Evolutionary conservation across 768 basidiomycete species (phyloP), one percentile per base, ranked within the genome.

Genomic region (Hypholoma fasciculare): DNA sequence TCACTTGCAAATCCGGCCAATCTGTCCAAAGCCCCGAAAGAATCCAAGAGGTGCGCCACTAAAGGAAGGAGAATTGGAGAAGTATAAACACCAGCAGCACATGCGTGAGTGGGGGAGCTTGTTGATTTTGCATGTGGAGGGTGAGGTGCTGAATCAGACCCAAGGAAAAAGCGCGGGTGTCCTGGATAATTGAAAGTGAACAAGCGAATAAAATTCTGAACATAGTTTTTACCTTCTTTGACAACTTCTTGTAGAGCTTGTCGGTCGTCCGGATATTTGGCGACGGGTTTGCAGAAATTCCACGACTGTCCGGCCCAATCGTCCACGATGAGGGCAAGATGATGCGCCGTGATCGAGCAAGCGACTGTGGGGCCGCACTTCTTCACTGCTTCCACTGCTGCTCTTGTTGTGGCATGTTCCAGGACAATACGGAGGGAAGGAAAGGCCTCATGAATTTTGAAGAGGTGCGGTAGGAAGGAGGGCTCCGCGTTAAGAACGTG

Each of bases 281-380:
- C 95, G 19, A 99, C 90, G 0, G 97, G 97, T 72, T 98, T 99
- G 80, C 97, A 98, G 74, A 90, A 99, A 67, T 96, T 85, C 83
- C 91, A 94, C 2, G 92, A 85, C 71, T 98, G 94, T 1, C 95
- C 93, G 1, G 95, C 95, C 87, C 96, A 98, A 65, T 95, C 92
- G 72, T 99, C 96, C 3, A 98, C 93, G 6, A 92, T 97, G 49
- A 99, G 81, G 27, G 84, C 87, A 46, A 99, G 85, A 71, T 99
- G 97, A 73, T 99, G 97, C 1, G 96, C 91, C 1, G 97, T 99
- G 73, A 99, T 98, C 7, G 94, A 92, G 72, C 97, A 98, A 17
- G 87, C 96, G 42, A 99, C 95, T 17, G 88, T 97, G 63, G 78
- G 76, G 1, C 85, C 95, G 59, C 87, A 83, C 46, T 79, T 74